Evolutionary conservation across 2,329 filamentous ascomycete species (phyloP), one percentile per base, ranked within the genome.

Genomic region (Apiospora aurea): DNA sequence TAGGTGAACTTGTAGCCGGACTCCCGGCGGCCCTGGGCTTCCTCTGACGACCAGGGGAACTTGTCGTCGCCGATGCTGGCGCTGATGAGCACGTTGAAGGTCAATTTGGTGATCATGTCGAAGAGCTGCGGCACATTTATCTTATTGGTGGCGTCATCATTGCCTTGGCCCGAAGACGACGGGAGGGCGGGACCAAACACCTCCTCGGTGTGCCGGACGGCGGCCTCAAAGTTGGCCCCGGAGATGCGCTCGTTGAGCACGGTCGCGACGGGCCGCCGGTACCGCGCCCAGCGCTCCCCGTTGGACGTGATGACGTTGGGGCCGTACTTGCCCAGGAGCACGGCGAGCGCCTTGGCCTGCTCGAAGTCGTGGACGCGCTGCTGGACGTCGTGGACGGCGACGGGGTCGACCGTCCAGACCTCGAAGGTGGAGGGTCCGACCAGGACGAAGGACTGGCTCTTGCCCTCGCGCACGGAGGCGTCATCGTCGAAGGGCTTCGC

Each of bases 181-280:
- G 47, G 72, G 74, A 11, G 79, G 71, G 41, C 79, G 77, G 10
- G 41, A 13, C 68, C 73, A 0, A 80, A 67, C 69, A 81, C 67
- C 3, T 77, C 77, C 10, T 76, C 72, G 8, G 78, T 76, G 61
- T 80, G 78, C 14, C 67, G 46, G 1, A 78, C 53, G 43, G 77
- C 78, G 69, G 81, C 79, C 21, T 75, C 71, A 66, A 79, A 81
- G 0, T 79, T 78, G 2, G 76, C 74, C 69, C 75, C 78, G 1
- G 78, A 80, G 43, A 81, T 78, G 1, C 76, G 75, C 71, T 81
- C 80, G n/a, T 80, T 80, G 69, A 81, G 76, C 4, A 78, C 78
- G 24, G 75, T 75, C 2, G 79, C 77, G 8, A 80, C 74, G 4
- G 81, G 73, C 72, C 77, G 80, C 14, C 80, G 75, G 49, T 81